A percentile compares a stretch with the other conserved stretches of the same genome.
Conservation (phyloP, 1,284 basidiomycete genomes). For the Inonotus hispidus region DNA sequence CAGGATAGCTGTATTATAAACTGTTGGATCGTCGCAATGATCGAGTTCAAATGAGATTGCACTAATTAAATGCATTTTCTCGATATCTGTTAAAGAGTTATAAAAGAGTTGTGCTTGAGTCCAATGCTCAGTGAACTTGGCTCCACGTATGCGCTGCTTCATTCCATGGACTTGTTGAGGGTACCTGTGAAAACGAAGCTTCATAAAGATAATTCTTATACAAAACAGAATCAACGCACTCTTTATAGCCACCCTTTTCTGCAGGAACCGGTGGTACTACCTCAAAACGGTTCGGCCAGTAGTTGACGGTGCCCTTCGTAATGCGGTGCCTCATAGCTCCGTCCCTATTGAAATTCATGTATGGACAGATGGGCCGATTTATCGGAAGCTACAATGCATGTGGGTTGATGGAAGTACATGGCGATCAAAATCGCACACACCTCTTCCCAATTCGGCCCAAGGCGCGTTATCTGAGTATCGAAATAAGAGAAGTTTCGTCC, state of each 20-base stretch:
- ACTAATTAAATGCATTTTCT: conserved; percentile 60
- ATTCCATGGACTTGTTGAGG: conserved; percentile 51
- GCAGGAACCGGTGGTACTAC: conserved; percentile 43
- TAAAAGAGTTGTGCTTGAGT: conserved; percentile 72
- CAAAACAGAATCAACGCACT: too few species aligned
- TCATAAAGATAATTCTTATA: too few species aligned
- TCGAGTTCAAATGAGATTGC: conserved; percentile 77
- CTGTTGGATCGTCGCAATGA: conserved; percentile 69
- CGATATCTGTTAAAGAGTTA: conserved; percentile 65
- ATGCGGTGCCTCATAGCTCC: conserved; percentile 58
- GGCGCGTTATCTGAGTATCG: conserved; percentile 71
- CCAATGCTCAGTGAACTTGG: conserved; percentile 72
- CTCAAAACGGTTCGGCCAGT: conserved; percentile 68
- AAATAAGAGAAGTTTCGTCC: conserved; percentile 82
- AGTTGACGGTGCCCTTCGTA: conserved; percentile 59
- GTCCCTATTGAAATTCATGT: conserved; percentile 68
- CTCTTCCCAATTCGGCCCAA: conserved; percentile 72
- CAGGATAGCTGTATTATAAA: conserved; percentile 62
- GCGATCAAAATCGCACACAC: conserved; percentile 27
- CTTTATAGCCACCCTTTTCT: conserved; percentile 53
- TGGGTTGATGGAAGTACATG: neutral
- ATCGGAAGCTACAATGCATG: conserved; percentile 59
- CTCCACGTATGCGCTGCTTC: conserved; percentile 61
- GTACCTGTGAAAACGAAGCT: conserved; percentile 32
- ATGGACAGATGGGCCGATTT: conserved; percentile 77